Conservation (phyloP, 352 stramenopile species). For the Phytophthora sansomeana region DNA sequence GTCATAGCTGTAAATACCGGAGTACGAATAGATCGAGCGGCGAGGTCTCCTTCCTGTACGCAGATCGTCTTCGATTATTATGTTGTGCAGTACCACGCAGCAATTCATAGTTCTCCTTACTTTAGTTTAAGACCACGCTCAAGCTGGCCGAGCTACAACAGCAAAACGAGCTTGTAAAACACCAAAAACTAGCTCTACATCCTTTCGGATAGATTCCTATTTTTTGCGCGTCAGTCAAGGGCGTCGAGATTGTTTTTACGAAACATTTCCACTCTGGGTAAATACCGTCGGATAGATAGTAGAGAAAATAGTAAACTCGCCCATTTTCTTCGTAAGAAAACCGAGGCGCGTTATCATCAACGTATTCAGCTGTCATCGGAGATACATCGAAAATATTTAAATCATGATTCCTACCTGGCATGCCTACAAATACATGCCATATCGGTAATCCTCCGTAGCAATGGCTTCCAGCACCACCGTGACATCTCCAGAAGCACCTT, state of each 20-base stretch:
- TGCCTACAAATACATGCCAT: conserved; percentile 16
- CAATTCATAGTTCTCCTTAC: not conserved
- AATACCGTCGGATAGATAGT: too few species aligned
- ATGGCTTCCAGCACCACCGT: conserved; percentile 14
- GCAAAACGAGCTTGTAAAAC: conserved; percentile 10
- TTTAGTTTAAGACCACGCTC: not conserved
- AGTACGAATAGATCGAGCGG: conserved; percentile 4
- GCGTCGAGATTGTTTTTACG: not conserved
- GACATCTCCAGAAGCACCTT: conserved; percentile 1
- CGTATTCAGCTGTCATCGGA: not conserved
- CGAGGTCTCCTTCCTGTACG: not conserved
- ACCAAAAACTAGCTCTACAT: conserved; percentile 3
- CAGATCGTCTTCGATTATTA: conserved; percentile 17
- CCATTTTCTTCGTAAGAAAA: too few species aligned
- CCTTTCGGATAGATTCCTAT: conserved; percentile 2
- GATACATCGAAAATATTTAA: conserved; percentile 10
- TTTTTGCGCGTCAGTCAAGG: not conserved
- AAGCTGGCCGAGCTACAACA: not conserved
- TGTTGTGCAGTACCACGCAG: conserved; percentile 22
- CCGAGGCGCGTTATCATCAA: not conserved
- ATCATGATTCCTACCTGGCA: conserved; percentile 8
- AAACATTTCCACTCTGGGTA: too few species aligned
- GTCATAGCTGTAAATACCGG: not conserved
- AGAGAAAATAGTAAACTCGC: too few species aligned
- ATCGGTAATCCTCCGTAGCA: not conserved